These are phyloP conservation scores for Diplosphaera chodatii DNA, from an alignment of 139 green algal genomes.

Conservation along the genomic window DNA sequence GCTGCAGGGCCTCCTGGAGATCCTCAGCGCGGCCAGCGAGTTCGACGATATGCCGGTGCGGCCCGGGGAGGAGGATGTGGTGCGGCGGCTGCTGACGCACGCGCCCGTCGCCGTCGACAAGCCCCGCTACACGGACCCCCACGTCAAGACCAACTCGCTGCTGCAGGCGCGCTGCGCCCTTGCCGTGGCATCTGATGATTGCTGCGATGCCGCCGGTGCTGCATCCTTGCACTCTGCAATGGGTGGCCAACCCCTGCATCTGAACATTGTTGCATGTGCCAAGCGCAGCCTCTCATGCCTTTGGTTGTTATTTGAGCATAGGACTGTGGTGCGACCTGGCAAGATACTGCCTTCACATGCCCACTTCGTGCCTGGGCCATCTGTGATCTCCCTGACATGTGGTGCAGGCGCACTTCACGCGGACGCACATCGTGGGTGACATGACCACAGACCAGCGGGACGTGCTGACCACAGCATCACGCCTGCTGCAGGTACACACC, in stretches of 20 bases:
- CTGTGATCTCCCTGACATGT: not conserved
- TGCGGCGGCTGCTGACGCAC: constrained; percentile 71
- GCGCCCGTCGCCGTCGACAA: constrained; percentile 65
- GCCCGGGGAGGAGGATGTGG: constrained; percentile 71
- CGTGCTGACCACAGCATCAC: constrained; percentile 43
- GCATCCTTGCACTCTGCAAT: no score
- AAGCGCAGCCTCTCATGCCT: no score
- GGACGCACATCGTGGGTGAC: constrained; percentile 54
- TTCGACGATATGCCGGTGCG: constrained; percentile 82
- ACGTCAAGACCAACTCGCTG: constrained; percentile 92
- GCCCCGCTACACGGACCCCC: constrained; percentile 71
- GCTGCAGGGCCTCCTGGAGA: constrained; percentile 85
- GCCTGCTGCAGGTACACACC: constrained; percentile 67
- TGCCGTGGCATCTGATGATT: no score
- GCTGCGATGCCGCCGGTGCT: no score
- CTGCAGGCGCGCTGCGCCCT: constrained; percentile 77
- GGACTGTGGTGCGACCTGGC: no score
- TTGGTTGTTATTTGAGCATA: no score
- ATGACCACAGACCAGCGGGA: constrained; percentile 55
- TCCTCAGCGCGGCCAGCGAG: constrained; percentile 78
- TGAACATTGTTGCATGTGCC: no score
- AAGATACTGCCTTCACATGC: no score
- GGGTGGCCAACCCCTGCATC: no score
- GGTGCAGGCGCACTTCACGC: constrained; percentile 62
- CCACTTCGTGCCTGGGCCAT: no score